These are phyloP conservation scores for Oryza nivara DNA, from an alignment of 176 grass and related monocot species.

Conservation along the genomic window DNA sequence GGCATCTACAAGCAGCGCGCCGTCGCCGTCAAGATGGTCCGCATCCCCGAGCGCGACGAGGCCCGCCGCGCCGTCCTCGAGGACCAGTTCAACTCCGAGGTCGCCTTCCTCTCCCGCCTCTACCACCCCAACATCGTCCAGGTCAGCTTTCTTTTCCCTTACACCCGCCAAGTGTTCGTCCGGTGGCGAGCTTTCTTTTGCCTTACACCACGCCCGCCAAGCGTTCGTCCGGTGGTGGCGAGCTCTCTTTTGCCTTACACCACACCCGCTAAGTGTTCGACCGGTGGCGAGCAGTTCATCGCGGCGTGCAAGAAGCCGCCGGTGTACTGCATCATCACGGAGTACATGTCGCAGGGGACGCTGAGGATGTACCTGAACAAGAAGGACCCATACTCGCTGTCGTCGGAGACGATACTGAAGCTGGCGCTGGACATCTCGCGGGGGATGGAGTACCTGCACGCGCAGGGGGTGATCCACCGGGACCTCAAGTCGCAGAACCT, in stretches of 20 bases:
- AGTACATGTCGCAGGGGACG: conserved; percentile 99
- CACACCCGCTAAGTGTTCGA: background rate
- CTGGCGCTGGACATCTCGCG: conserved; percentile 92
- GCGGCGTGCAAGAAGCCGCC: conserved; percentile 95
- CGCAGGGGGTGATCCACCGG: conserved; percentile 91
- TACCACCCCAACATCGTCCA: conserved; percentile 96
- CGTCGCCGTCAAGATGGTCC: conserved; percentile 93
- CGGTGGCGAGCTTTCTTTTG: background rate
- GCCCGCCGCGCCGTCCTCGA: conserved; percentile 61
- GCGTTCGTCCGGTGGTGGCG: background rate
- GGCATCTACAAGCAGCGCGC: conserved; percentile 97
- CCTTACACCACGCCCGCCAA: background rate
- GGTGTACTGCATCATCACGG: conserved; percentile 97
- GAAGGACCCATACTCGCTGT: conserved; percentile 95
- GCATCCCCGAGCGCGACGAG: conserved; percentile 95
- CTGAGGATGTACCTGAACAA: conserved; percentile 99
- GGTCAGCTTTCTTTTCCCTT: conserved; percentile 21
- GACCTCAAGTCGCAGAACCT: conserved; percentile 98
- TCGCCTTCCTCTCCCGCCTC: conserved; percentile 84
- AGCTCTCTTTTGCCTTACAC: too few relatives aligned
- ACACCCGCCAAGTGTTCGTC: background rate
- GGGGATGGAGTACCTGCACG: conserved; percentile 96
- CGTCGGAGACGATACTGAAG: conserved; percentile 79
- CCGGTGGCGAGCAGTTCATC: conserved; percentile 63
- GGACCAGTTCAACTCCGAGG: conserved; percentile 97